These are phyloP conservation scores for Zygosaccharomyces gambellarensis DNA, from an alignment of 805 yeast species.

Conservation along the genomic window DNA sequence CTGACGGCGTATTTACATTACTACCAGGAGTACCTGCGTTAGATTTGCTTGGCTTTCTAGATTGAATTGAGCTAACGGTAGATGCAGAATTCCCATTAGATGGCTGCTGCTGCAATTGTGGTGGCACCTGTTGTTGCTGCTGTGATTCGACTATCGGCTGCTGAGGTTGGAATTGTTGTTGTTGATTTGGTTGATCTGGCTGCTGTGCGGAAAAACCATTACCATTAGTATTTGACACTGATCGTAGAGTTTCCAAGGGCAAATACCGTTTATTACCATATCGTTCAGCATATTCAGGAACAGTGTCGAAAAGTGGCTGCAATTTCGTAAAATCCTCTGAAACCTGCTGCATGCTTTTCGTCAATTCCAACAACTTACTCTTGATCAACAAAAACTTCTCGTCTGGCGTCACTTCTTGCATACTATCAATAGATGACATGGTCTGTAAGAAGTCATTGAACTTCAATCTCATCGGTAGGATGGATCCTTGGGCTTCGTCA, in stretches of 20 bases:
- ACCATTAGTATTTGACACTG: conserved; percentile 5
- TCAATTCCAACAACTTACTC: conserved; percentile 19
- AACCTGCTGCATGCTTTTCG: conserved; percentile 21
- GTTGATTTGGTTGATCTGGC: conserved; percentile 1
- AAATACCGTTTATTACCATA: conserved; percentile 19
- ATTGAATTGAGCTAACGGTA: not conserved
- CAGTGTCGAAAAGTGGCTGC: conserved; percentile 26
- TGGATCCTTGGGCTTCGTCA: conserved; percentile 12
- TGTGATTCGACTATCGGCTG: conserved; percentile 4
- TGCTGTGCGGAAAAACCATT: not conserved
- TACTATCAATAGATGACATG: conserved; percentile 21
- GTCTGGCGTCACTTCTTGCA: conserved; percentile 11
- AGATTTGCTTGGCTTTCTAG: conserved; percentile 13
- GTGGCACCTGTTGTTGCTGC: conserved; percentile 3
- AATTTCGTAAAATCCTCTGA: conserved; percentile 22
- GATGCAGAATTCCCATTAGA: conserved; percentile 1
- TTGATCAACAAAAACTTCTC: conserved; percentile 23
- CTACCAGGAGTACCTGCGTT: conserved; percentile 19
- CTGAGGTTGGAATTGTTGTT: not conserved
- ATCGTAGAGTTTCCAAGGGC: conserved; percentile 24
- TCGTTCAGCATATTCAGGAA: conserved; percentile 22
- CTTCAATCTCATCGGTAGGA: conserved; percentile 21
- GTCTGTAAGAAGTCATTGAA: conserved; percentile 28
- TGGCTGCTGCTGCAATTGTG: conserved; percentile 6
- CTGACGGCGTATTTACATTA: conserved; percentile 15